Percentiles rank a stretch among this genome's conserved stretches.
Conservation (phyloP, 1,139 yeast species). For the Scheffersomyces lignicola region DNA sequence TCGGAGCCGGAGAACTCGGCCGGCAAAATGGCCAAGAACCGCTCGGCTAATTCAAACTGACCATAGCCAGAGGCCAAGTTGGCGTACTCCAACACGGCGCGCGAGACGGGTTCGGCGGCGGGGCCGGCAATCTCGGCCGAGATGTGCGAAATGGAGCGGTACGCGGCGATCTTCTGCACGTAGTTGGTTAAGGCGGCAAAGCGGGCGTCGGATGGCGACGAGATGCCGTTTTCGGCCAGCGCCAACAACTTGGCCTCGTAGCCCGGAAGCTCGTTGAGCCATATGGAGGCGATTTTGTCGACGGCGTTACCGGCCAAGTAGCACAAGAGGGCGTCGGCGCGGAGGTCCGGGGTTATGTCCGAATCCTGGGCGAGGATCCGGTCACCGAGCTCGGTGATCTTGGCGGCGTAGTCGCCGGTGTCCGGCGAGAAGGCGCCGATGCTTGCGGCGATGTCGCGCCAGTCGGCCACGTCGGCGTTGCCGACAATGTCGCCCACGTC, state of each 20-base stretch:
- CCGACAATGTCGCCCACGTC: constrained; percentile 72
- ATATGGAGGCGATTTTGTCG: constrained; percentile 74
- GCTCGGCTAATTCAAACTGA: constrained; percentile 76
- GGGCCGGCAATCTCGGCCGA: constrained; percentile 46
- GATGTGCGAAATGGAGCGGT: constrained; percentile 54
- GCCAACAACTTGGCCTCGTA: constrained; percentile 55
- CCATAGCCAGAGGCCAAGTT: constrained; percentile 81
- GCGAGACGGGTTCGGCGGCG: constrained; percentile 52
- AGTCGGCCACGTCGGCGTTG: constrained; percentile 73
- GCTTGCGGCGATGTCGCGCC: constrained; percentile 81
- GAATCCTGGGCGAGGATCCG: constrained; percentile 40
- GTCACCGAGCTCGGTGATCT: constrained; percentile 74
- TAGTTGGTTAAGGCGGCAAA: constrained; percentile 78
- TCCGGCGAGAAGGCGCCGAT: constrained; percentile 58
- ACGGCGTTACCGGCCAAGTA: constrained; percentile 81
- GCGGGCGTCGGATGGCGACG: constrained; percentile 82
- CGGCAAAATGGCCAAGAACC: constrained; percentile 70
- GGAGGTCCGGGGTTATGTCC: constrained; percentile 25
- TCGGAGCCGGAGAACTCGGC: constrained; percentile 53
- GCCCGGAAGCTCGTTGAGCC: constrained; percentile 75
- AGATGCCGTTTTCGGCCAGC: constrained; percentile 25
- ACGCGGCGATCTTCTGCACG: constrained; percentile 80
- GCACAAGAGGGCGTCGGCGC: constrained; percentile 76
- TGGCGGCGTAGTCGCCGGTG: constrained; percentile 47
- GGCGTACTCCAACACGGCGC: constrained; percentile 73